Evolutionary conservation across 108 stramenopile genomes (phyloP).

Genomic region (Cyclostephanos tholiformis): DNA sequence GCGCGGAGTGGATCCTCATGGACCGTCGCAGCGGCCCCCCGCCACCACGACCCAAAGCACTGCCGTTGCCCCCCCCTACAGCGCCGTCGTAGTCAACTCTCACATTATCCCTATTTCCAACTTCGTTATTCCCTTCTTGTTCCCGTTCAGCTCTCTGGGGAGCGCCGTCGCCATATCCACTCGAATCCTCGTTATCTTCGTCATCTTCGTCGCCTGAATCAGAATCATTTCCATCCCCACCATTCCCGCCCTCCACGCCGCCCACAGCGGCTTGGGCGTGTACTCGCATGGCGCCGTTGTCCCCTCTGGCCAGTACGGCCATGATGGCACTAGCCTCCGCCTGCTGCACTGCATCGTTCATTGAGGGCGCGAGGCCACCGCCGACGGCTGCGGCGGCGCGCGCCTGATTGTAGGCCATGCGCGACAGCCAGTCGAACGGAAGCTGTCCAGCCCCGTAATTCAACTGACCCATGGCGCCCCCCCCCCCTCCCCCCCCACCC

Average conservation of each 20-base stretch:
- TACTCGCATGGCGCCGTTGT: not conserved
- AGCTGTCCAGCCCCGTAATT: not conserved
- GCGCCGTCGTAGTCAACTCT: slow-evolving; percentile 26
- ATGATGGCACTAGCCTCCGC: slow-evolving; percentile 24
- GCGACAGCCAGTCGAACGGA: not conserved
- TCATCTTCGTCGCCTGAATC: slow-evolving; percentile 22
- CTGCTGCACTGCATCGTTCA: slow-evolving; percentile 9
- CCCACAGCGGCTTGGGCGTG: not conserved
- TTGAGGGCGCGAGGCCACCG: slow-evolving; percentile 3
- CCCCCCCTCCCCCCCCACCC: not conserved
- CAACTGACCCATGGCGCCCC: not conserved
- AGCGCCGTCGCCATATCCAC: slow-evolving; percentile 12
- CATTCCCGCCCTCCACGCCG: slow-evolving; percentile 18
- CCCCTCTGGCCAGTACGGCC: slow-evolving; percentile 24
- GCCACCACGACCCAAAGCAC: not conserved
- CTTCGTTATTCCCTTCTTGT: not conserved
- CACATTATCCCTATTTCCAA: slow-evolving; percentile 16
- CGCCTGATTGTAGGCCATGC: slow-evolving; percentile 4
- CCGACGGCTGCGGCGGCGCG: not conserved
- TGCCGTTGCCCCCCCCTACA: slow-evolving; percentile 11
- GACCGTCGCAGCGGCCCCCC: slow-evolving; percentile 18
- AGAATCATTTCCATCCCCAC: slow-evolving; percentile 36
- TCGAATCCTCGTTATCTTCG: slow-evolving; percentile 13
- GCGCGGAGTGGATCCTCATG: slow-evolving; percentile 7
- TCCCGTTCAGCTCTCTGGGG: slow-evolving; percentile 8